phyloP scores from a whole-genome alignment of 2,329 filamentous ascomycete genomes.

The Hortaea sp. region DNA sequence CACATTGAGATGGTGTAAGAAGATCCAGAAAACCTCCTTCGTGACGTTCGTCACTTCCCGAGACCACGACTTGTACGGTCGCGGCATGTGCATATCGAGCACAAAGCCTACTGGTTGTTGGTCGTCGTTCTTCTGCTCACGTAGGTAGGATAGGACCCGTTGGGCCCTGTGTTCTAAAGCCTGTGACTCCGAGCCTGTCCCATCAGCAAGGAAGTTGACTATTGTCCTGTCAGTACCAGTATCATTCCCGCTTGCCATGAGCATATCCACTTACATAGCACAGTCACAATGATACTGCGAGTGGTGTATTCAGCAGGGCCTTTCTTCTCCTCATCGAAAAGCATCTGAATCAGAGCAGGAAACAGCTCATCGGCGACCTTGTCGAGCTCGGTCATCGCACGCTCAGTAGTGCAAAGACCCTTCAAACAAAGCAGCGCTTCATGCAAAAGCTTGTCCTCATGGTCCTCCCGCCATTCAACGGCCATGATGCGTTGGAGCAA shows the following conservation, averaged over 20 bases:
- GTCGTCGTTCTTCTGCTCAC: slow-evolving; percentile 67
- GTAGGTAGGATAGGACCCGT: slow-evolving; percentile 68
- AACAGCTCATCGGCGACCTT: slow-evolving; percentile 74
- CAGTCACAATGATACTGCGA: slow-evolving; percentile 75
- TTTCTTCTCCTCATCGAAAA: slow-evolving; percentile 97
- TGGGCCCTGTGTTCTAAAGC: slow-evolving; percentile 51
- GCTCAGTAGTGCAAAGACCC: slow-evolving; percentile 81
- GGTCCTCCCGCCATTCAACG: slow-evolving; percentile 95
- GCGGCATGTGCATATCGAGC: slow-evolving; percentile 72
- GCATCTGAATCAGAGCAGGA: slow-evolving; percentile 72
- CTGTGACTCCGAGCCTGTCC: slow-evolving; percentile 34
- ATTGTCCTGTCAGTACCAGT: background rate
- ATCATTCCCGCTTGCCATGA: no score
- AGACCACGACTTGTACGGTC: slow-evolving; percentile 88
- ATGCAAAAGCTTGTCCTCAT: slow-evolving; percentile 86
- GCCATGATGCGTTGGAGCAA: slow-evolving; percentile 86
- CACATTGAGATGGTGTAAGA: slow-evolving; percentile 86
- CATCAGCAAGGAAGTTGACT: slow-evolving; percentile 71
- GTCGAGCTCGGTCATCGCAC: slow-evolving; percentile 71
- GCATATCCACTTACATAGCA: slow-evolving; percentile 47
- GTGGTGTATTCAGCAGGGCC: slow-evolving; percentile 95
- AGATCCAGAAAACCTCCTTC: slow-evolving; percentile 99
- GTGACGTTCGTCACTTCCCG: slow-evolving; percentile 88
- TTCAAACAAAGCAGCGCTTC: slow-evolving; percentile 90
- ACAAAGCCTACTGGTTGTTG: slow-evolving; percentile 76